These are phyloP conservation scores for Solanum chacoense DNA, from an alignment of 305 asterid genomes.

Conservation along the genomic window DNA sequence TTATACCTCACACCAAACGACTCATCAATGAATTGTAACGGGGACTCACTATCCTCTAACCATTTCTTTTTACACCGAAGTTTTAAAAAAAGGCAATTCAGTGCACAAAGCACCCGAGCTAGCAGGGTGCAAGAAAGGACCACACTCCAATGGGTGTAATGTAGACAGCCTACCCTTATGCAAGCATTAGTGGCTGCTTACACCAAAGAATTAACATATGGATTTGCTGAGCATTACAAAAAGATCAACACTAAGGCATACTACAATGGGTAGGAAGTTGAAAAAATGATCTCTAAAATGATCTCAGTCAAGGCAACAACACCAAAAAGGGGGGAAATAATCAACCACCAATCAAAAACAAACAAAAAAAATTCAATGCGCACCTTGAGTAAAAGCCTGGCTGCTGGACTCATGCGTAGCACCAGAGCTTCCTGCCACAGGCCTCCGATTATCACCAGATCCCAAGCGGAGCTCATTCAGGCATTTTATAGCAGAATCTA, in stretches of 20 bases:
- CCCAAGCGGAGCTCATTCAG: constrained; percentile 72
- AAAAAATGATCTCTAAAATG: background rate
- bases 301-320: background rate
- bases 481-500: constrained; percentile 75
- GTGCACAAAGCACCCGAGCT: background rate
- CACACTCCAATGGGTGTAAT: background rate
- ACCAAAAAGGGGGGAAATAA: background rate
- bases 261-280: background rate
- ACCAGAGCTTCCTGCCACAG: constrained; percentile 27
- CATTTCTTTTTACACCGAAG: background rate
- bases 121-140: background rate
- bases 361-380: background rate
- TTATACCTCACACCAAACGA: background rate
- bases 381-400: constrained; percentile 38
- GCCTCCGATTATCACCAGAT: constrained; percentile 22
- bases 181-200: background rate
- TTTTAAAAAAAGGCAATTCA: background rate
- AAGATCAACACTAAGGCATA: background rate
- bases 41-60: background rate
- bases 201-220: background rate
- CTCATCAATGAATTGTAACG: background rate
- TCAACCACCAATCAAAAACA: background rate
- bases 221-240: background rate
- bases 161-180: background rate
- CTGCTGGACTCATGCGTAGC: constrained; percentile 21